phyloP scores from a whole-genome alignment of 768 basidiomycete genomes.

The Vishniacozyma victoriae region DNA sequence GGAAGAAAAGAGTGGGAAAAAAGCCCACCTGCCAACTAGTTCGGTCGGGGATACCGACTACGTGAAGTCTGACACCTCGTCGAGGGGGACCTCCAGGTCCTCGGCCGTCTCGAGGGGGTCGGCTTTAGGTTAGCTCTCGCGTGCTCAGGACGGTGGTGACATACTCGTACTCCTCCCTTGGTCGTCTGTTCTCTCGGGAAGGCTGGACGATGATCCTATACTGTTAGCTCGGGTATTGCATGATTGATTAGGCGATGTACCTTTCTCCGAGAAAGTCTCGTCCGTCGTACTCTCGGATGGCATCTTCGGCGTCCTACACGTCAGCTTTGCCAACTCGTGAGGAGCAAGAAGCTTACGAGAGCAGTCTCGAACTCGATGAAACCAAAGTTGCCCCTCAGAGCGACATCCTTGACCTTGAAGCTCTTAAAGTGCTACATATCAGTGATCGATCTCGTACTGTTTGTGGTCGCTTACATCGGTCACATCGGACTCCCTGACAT shows the following conservation, averaged over 20 bases:
- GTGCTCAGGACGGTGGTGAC: slow-evolving; percentile 25
- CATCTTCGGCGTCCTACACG: slow-evolving; percentile 85
- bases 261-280: slow-evolving; percentile 82
- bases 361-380: slow-evolving; percentile 92
- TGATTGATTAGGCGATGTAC: slow-evolving; percentile 49
- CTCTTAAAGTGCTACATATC: slow-evolving; percentile 61
- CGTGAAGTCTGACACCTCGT: slow-evolving; percentile 59
- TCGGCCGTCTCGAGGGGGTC: slow-evolving; percentile 21
- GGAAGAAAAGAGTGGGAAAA: slow-evolving; percentile 7
- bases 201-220: slow-evolving; percentile 88
- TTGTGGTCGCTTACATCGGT: slow-evolving; percentile 30
- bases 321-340: not conserved
- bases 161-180: slow-evolving; percentile 62
- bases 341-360: slow-evolving; percentile 57
- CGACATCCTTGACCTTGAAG: slow-evolving; percentile 78
- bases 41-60: slow-evolving; percentile 83
- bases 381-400: slow-evolving; percentile 94
- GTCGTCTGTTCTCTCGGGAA: slow-evolving; percentile 77
- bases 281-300: slow-evolving; percentile 76
- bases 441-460: not conserved
- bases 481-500: slow-evolving; percentile 42
- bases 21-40: slow-evolving; percentile 96
- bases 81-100: slow-evolving; percentile 23
- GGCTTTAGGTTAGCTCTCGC: slow-evolving; percentile 2
- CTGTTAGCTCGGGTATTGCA: not conserved